A percentile compares a stretch with the other conserved stretches of the same genome.
Conservation (phyloP, 2,329 filamentous ascomycete species). For the Conoideocrella luteorostrata region DNA sequence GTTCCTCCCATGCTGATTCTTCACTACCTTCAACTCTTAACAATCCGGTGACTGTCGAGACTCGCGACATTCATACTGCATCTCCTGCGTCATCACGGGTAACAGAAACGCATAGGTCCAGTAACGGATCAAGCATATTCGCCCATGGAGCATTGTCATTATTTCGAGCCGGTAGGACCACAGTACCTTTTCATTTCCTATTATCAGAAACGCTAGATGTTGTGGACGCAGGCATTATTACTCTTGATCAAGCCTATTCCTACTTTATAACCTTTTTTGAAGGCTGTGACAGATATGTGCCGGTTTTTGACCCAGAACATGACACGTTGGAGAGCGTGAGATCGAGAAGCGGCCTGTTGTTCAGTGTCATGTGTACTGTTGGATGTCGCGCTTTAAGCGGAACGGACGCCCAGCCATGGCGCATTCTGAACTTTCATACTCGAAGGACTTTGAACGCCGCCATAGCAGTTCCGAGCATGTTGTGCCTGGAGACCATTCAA, state of each 20-base stretch:
- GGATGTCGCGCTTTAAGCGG: conserved; percentile 40
- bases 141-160: background rate
- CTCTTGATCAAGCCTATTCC: conserved; percentile 14
- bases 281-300: conserved; percentile 21
- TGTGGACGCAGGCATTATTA: conserved; percentile 15
- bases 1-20: no score
- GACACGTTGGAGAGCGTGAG: conserved; percentile 41
- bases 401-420: conserved; percentile 30
- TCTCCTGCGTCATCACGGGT: background rate
- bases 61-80: no score
- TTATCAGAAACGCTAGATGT: conserved; percentile 14
- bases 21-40: no score
- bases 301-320: conserved; percentile 19
- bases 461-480: conserved; percentile 16
- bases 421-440: conserved; percentile 36
- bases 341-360: conserved; percentile 40
- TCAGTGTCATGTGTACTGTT: conserved; percentile 45
- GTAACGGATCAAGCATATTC: background rate
- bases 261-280: conserved; percentile 21
- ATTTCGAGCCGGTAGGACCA: background rate
- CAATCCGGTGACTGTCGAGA: no score
- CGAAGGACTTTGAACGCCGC: conserved; percentile 37
- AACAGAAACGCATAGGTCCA: background rate
- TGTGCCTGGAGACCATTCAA: conserved; percentile 42
- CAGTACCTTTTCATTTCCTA: background rate